These are phyloP conservation scores for Coccomyxa sp. DNA, from an alignment of 139 green algal species.

Conservation along the genomic window DNA sequence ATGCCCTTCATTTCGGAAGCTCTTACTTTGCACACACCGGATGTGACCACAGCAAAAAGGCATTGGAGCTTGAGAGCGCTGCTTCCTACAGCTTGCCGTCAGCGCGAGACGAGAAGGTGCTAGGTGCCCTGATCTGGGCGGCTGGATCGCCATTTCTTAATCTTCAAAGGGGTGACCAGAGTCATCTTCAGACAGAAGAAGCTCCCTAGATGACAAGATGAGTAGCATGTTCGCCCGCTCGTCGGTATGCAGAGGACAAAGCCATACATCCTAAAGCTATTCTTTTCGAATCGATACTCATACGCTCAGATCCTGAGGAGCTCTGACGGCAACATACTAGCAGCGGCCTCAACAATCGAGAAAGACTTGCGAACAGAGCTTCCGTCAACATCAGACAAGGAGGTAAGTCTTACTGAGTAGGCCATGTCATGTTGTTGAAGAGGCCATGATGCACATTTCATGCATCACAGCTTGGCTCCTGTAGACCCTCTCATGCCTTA, in stretches of 20 bases:
- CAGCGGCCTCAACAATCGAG: slow-evolving; percentile 40
- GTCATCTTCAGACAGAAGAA: neutral
- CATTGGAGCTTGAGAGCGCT: neutral
- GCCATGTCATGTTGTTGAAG: neutral
- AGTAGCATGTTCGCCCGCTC: neutral
- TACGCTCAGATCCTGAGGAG: slow-evolving; percentile 38
- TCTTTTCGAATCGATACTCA: slow-evolving; percentile 45
- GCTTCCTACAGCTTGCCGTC: neutral
- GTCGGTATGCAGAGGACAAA: neutral
- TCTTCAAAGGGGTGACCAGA: no score
- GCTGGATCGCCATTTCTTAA: no score
- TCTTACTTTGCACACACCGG: no score
- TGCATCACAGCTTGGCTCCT: neutral
- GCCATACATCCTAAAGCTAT: slow-evolving; percentile 32
- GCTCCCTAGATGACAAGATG: neutral
- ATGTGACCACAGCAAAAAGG: no score
- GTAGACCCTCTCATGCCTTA: no score
- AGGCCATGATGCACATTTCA: neutral
- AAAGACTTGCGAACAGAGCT: slow-evolving; percentile 4
- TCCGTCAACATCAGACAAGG: slow-evolving; percentile 20
- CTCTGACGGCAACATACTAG: slow-evolving; percentile 32
- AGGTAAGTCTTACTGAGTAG: slow-evolving; percentile 6
- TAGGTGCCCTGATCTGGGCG: neutral
- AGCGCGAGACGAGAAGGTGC: no score
- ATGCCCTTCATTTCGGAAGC: no score